Base-by-base conservation (phyloP, 768 basidiomycete species). In the Obba rivulosa region DNA sequence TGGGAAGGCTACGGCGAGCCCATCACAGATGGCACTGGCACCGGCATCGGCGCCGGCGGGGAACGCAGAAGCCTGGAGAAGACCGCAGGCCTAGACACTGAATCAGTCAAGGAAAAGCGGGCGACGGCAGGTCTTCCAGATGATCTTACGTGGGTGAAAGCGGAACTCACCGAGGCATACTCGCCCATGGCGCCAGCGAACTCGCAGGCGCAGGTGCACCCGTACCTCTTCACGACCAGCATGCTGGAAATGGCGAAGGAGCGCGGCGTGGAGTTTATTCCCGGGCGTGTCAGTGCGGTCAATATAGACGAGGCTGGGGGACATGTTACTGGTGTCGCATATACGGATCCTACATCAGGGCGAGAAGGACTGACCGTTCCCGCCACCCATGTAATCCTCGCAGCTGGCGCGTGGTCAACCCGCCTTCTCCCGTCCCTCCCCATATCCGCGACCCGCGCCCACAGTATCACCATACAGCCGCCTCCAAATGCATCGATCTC, bases 401-500 rank as follows among this genome's bases (percentile, higher is more conserved):
- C 83, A 35, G 87, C 87, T n/a, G 92, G 92, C 21, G 86, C 89
- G 14, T 96, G 92, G 92, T 87, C 89, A 0, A 73, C 87, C 8
- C 59, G 60, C 8, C 62, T 94, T 49, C 44, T 85, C 25, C 69
- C 76, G 8, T 52, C 66, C 17, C 71, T 87, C 23, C 81, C 83
- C 14, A 74, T 88, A 55, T 58, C 69, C n/a, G 75, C 74, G 37
- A 81, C 75, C 5, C 81, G 87, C 45, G 85, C 84, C 0, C 87
- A 89, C 63, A 87, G 85, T 57, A 75, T 90, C 58, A 79, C 78
- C 8, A 78, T 87, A 53, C 77, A 67, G 13, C 77, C 83, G 0
- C 60, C 63, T 17, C 59, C 72, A 3, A 61, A 60, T 8, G 65
- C 68, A 24, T 61, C 63, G 20, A 75, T 92, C 60, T 71, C 84